These are phyloP conservation scores for Rhododendron ferrugineum DNA, from an alignment of 148 eudicot species.

Conservation along the genomic window DNA sequence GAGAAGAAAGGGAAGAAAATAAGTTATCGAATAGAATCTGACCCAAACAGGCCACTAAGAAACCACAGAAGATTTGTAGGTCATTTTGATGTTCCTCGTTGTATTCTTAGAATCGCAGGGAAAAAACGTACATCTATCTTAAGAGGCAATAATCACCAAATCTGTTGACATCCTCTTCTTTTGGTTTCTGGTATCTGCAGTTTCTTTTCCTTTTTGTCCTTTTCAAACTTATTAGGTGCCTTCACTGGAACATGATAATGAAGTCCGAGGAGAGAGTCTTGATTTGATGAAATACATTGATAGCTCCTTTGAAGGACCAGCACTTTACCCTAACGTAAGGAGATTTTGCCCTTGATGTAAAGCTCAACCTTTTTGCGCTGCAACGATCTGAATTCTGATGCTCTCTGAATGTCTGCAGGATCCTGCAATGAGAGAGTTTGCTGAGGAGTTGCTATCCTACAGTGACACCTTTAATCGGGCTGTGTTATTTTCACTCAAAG, in stretches of 20 bases:
- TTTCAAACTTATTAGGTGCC: slow-evolving; percentile 30
- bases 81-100: neutral
- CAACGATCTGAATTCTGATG: neutral
- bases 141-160: neutral
- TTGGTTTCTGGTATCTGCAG: neutral
- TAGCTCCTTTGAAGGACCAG: slow-evolving; percentile 38
- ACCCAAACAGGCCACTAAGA: neutral
- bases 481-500: slow-evolving; percentile 38
- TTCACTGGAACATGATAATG: slow-evolving; percentile 34
- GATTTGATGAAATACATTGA: slow-evolving; percentile 36
- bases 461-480: slow-evolving; percentile 33
- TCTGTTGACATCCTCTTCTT: neutral
- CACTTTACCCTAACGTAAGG: slow-evolving; percentile 33
- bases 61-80: neutral
- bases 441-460: slow-evolving; percentile 31
- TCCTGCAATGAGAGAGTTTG: slow-evolving; percentile 34
- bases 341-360: neutral
- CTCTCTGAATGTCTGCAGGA: slow-evolving; percentile 15
- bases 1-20: neutral
- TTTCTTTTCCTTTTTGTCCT: neutral
- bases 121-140: neutral
- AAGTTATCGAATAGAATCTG: neutral
- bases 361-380: neutral
- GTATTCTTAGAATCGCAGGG: neutral
- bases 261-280: slow-evolving; percentile 39